Conservation (phyloP, 805 yeast genomes). For the Vanderwaltozyma yarrowii region DNA sequence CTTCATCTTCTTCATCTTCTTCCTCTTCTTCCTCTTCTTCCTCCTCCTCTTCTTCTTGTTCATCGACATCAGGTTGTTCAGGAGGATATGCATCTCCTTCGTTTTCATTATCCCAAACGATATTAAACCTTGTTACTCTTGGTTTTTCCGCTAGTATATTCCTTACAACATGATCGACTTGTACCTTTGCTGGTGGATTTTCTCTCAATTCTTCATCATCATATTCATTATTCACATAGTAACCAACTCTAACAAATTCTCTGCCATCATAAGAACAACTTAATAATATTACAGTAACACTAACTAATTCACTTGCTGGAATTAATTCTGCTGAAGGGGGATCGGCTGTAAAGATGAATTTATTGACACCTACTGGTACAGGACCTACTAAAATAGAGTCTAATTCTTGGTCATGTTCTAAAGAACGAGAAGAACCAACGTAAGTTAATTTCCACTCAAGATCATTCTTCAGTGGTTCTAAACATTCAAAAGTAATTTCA, state of each 20-base stretch:
- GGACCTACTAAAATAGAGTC: conserved; percentile 98
- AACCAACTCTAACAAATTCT: conserved; percentile 95
- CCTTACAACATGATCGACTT: conserved; percentile 62
- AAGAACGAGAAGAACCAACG: conserved; percentile 89
- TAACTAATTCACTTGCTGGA: conserved; percentile 90
- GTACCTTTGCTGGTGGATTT: conserved; percentile 46
- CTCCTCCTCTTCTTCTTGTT: conserved; percentile 56
- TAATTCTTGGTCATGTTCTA: conserved; percentile 93
- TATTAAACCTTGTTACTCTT: conserved; percentile 90
- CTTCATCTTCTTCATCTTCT: conserved; percentile 21
- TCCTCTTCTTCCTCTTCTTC: conserved; percentile 42
- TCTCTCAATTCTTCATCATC: conserved; percentile 59
- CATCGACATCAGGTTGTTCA: conserved; percentile 56
- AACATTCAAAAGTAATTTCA: conserved; percentile 94
- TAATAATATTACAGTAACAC: conserved; percentile 86
- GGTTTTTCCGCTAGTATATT: conserved; percentile 96
- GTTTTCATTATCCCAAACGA: conserved; percentile 86
- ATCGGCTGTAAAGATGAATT: conserved; percentile 86
- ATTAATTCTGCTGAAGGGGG: conserved; percentile 94
- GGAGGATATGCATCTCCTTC: conserved; percentile 66
- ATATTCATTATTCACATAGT: conserved; percentile 94
- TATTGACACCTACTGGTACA: conserved; percentile 93
- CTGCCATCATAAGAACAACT: conserved; percentile 90
- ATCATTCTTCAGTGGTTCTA: conserved; percentile 77
- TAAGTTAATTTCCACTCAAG: conserved; percentile 96